These are phyloP conservation scores for Diaporthe sp. DNA, from an alignment of 2,329 filamentous ascomycete species.

Conservation along the genomic window DNA sequence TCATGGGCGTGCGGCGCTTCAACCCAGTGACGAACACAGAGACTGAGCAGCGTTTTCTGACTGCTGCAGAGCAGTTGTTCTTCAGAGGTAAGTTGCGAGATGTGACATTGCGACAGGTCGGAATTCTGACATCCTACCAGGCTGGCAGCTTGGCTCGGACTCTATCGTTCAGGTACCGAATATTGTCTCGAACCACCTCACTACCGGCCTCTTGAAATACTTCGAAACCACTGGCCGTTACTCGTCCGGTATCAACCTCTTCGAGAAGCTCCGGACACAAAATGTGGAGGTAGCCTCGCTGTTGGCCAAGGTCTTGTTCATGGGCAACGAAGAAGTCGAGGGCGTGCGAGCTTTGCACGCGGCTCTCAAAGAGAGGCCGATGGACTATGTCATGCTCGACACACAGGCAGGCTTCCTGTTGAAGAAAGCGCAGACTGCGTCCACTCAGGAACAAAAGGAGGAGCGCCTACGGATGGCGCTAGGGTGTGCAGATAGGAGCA, in stretches of 20 bases:
- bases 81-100: constrained; percentile 77
- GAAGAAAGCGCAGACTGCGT: constrained; percentile 77
- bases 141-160: constrained; percentile 96
- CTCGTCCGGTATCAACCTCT: constrained; percentile 95
- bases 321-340: constrained; percentile 97
- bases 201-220: constrained; percentile 92
- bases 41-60: constrained; percentile 94
- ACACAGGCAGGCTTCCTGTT: constrained; percentile 93
- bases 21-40: constrained; percentile 99
- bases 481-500: constrained; percentile 93
- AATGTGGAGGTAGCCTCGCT: constrained; percentile 96
- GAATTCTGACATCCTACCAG: constrained; percentile 57
- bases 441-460: constrained; percentile 68
- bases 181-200: constrained; percentile 94
- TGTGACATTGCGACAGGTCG: no score
- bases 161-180: constrained; percentile 98
- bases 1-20: constrained; percentile 96
- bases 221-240: constrained; percentile 96
- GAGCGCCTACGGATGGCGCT: constrained; percentile 87
- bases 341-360: constrained; percentile 90
- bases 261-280: constrained; percentile 91
- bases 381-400: constrained; percentile 98
- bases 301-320: constrained; percentile 89
- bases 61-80: constrained; percentile 94
- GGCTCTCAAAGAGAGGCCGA: constrained; percentile 89